These are phyloP conservation scores for Trypanosoma platydactyli DNA, from an alignment of 208 protist genomes.

Conservation along the genomic window DNA sequence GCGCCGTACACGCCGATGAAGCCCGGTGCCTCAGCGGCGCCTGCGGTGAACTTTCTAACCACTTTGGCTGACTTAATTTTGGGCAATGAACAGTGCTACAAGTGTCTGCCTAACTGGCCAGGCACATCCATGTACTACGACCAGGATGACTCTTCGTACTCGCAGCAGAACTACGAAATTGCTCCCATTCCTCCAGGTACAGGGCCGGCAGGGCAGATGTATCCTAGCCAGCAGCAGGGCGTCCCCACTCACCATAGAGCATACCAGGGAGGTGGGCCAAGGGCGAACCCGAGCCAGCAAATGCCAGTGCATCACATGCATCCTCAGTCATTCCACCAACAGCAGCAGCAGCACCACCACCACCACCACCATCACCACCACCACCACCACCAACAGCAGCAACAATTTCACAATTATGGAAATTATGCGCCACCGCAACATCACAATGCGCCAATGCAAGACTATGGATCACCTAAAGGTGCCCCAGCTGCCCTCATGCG, in stretches of 20 bases:
- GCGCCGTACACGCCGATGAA: slow-evolving; percentile 55
- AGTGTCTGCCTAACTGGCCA: slow-evolving; percentile 47
- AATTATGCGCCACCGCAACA: slow-evolving; percentile 17
- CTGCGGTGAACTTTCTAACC: slow-evolving; percentile 63
- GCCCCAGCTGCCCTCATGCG: slow-evolving; percentile 7
- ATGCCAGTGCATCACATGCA: slow-evolving; percentile 33
- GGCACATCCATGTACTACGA: slow-evolving; percentile 59
- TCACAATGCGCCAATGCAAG: slow-evolving; percentile 24
- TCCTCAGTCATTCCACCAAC: slow-evolving; percentile 30
- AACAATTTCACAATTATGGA: slow-evolving; percentile 10
- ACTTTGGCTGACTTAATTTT: slow-evolving; percentile 48
- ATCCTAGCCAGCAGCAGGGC: slow-evolving; percentile 39
- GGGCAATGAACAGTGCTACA: slow-evolving; percentile 53
- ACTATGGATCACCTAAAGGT: slow-evolving; percentile 17
- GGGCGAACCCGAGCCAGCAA: slow-evolving; percentile 7
- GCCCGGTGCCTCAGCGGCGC: slow-evolving; percentile 27
- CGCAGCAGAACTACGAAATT: slow-evolving; percentile 31
- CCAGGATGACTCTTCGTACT: slow-evolving; percentile 68
- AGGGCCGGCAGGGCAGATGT: slow-evolving; percentile 23
- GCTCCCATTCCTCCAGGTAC: slow-evolving; percentile 14
- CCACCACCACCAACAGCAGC: slow-evolving; percentile 25
- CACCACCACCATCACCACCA: slow-evolving; percentile 32
- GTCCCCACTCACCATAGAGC: slow-evolving; percentile 21
- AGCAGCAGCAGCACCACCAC: slow-evolving; percentile 30
- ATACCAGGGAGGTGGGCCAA: slow-evolving; percentile 13